phyloP scores from a whole-genome alignment of 352 stramenopile species.

The Globisporangium lucens region DNA sequence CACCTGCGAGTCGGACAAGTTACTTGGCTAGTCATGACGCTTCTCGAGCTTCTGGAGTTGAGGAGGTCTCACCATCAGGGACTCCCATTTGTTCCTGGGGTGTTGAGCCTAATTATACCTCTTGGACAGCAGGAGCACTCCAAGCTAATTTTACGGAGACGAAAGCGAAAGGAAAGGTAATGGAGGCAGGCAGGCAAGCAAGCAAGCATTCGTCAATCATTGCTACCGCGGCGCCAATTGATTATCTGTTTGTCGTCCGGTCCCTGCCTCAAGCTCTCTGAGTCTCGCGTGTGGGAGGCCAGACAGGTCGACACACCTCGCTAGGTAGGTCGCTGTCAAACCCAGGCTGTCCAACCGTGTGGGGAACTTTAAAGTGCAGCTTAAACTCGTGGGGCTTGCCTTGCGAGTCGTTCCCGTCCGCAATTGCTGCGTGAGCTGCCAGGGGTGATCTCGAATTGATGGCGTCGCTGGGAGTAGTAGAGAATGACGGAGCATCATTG shows the following conservation, averaged over 20 bases:
- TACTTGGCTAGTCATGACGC: neutral
- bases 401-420: too few species aligned
- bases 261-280: neutral
- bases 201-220: neutral
- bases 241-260: neutral
- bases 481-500: neutral
- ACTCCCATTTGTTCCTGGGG: neutral
- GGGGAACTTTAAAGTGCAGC: too few species aligned
- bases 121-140: neutral
- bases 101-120: neutral
- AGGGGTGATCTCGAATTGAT: neutral
- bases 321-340: neutral
- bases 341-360: neutral
- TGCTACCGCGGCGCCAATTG: neutral
- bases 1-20: neutral
- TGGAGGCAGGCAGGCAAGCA: neutral
- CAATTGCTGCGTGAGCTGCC: neutral
- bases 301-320: neutral
- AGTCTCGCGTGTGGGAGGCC: neutral
- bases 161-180: neutral
- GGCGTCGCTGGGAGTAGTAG: slow-evolving; percentile 1
- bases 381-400: too few species aligned
- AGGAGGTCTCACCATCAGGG: neutral
- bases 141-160: neutral
- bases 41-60: neutral